phyloP scores from a whole-genome alignment of 352 stramenopile species.

The Phytophthora sansomeana region DNA sequence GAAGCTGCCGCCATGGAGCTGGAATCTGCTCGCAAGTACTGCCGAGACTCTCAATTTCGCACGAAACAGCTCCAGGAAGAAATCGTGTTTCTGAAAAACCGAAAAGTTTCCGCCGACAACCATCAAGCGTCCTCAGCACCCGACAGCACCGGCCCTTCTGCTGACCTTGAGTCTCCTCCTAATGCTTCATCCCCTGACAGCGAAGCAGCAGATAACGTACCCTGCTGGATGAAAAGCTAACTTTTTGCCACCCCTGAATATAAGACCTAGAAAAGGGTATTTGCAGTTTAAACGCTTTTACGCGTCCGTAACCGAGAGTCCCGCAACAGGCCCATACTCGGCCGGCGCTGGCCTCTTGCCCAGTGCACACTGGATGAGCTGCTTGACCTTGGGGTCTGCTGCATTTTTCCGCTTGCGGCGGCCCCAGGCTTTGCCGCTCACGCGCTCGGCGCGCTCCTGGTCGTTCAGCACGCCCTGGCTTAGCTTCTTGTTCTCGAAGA shows the following conservation, averaged over 20 bases:
- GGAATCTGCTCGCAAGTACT: constrained; percentile 55
- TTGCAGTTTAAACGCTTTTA: constrained; percentile 12
- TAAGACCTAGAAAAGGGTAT: constrained; percentile 14
- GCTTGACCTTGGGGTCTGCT: constrained; percentile 43
- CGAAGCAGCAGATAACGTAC: constrained; percentile 35
- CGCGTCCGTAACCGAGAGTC: constrained; percentile 7
- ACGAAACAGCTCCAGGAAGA: constrained; percentile 79
- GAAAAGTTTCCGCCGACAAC: constrained; percentile 28
- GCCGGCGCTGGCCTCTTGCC: constrained; percentile 34
- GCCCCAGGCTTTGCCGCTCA: constrained; percentile 48
- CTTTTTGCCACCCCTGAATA: neutral
- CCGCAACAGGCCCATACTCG: constrained; percentile 17
- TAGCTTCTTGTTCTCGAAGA: constrained; percentile 76
- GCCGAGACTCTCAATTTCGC: constrained; percentile 67
- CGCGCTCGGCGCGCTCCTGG: constrained; percentile 65
- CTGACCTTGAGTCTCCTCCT: neutral
- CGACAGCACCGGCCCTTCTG: neutral
- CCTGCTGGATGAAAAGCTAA: constrained; percentile 57
- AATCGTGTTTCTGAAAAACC: constrained; percentile 66
- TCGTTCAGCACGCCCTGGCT: constrained; percentile 81
- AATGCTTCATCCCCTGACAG: constrained; percentile 2
- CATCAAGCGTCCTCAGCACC: neutral
- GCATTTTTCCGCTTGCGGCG: constrained; percentile 44
- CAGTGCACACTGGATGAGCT: constrained; percentile 52
- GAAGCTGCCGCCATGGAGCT: constrained; percentile 54